Conservation (phyloP, 768 basidiomycete genomes). For the Austroboletus festivus region DNA sequence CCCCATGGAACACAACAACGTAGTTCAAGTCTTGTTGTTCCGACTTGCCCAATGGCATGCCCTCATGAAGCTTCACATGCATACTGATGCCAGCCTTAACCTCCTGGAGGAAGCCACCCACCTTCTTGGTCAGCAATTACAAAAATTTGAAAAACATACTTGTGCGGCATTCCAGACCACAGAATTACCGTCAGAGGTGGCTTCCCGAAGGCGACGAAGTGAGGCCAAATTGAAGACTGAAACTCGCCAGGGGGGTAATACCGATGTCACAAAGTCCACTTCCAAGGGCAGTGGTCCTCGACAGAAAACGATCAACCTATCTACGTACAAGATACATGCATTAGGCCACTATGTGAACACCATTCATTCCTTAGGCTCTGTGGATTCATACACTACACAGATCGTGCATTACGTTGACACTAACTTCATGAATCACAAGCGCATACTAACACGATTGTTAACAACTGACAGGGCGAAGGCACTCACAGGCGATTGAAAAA, state of each 20-base stretch:
- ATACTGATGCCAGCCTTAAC: not conserved
- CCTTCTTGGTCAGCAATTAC: not conserved
- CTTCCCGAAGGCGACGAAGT: not conserved
- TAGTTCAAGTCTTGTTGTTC: not conserved
- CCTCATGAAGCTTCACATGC: not conserved
- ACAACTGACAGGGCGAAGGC: not conserved
- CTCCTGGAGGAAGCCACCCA: not conserved
- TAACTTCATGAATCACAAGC: not conserved
- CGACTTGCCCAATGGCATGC: not conserved
- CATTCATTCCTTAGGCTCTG: conserved; percentile 33
- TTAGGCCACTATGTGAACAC: conserved; percentile 31
- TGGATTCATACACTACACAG: conserved; percentile 29
- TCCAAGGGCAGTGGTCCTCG: not conserved
- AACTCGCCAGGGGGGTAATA: not conserved
- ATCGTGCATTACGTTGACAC: not conserved
- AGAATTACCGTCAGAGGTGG: not conserved
- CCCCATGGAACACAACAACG: not conserved
- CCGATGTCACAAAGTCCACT: no score
- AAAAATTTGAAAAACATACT: not conserved
- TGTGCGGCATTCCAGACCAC: not conserved
- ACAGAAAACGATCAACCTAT: conserved; percentile 25
- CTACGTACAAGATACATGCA: conserved; percentile 35
- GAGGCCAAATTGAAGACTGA: not conserved
- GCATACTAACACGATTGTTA: not conserved
- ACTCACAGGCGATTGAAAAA: not conserved